Conservation (phyloP, 495 filamentous ascomycete genomes). For the Penicillium bovifimosum region DNA sequence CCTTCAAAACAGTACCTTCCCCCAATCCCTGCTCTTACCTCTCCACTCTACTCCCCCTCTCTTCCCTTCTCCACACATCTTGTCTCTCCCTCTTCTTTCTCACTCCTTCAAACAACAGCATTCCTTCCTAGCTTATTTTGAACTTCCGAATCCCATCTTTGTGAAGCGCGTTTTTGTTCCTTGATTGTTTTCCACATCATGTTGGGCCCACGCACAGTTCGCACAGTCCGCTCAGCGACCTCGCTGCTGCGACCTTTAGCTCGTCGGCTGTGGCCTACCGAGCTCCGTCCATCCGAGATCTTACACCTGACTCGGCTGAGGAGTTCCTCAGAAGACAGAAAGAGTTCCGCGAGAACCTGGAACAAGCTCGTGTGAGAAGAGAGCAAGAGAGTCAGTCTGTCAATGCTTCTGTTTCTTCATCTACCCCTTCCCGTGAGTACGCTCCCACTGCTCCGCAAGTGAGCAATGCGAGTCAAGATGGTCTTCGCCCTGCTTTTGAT, state of each 20-base stretch:
- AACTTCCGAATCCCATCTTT: slow-evolving; percentile 15
- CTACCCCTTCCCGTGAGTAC: slow-evolving; percentile 41
- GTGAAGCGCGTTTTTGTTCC: neutral
- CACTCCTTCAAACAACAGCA: slow-evolving; percentile 10
- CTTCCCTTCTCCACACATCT: too few species aligned
- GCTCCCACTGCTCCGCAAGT: slow-evolving; percentile 51
- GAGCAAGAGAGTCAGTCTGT: slow-evolving; percentile 79
- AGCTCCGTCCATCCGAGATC: slow-evolving; percentile 78
- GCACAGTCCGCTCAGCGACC: slow-evolving; percentile 42
- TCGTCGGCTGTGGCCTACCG: slow-evolving; percentile 50
- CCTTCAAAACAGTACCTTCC: slow-evolving; percentile 11
- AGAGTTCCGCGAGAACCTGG: slow-evolving; percentile 78
- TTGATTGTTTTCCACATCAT: slow-evolving; percentile 25
- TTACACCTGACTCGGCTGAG: slow-evolving; percentile 63
- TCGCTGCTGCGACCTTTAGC: slow-evolving; percentile 55
- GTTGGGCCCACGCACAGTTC: slow-evolving; percentile 46
- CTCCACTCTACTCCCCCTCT: slow-evolving; percentile 1
- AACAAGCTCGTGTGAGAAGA: slow-evolving; percentile 64
- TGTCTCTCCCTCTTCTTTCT: too few species aligned
- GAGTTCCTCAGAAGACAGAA: slow-evolving; percentile 76
- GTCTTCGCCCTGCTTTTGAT: slow-evolving; percentile 31
- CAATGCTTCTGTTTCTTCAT: slow-evolving; percentile 39
- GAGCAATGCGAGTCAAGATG: slow-evolving; percentile 49
- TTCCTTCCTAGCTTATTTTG: slow-evolving; percentile 11
- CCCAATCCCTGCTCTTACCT: slow-evolving; percentile 7